Evolutionary conservation across 345 rosid species (phyloP).

Genomic region (Streptanthus diversifolius): DNA sequence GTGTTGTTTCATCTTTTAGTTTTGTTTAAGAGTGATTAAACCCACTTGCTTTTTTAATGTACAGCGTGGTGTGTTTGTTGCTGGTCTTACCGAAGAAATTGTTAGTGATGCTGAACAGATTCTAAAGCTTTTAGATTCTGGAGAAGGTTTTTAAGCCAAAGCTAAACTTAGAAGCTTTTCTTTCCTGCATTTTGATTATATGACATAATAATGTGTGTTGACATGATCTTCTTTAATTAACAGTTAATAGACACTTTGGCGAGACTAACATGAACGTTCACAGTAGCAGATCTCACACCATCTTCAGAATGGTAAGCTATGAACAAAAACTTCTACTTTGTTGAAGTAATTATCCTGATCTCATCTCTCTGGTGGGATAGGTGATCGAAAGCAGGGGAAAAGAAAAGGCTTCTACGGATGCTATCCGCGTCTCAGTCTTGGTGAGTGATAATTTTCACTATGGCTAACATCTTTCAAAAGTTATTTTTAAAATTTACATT

Average conservation of each 20-base stretch:
- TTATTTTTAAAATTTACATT: not conserved
- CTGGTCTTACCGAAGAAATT: slow-evolving; percentile 84
- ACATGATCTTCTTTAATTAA: slow-evolving; percentile 3
- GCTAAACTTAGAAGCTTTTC: not conserved
- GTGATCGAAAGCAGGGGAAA: slow-evolving; percentile 90
- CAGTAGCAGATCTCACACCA: slow-evolving; percentile 97
- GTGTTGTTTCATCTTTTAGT: slow-evolving; percentile 3
- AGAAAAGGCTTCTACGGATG: slow-evolving; percentile 48
- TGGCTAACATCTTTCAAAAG: not conserved
- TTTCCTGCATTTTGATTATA: not conserved
- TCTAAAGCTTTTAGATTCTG: slow-evolving; percentile 67
- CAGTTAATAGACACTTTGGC: slow-evolving; percentile 89
- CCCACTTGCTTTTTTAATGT: slow-evolving; percentile 18
- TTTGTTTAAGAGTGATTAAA: slow-evolving; percentile 1
- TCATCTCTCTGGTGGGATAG: slow-evolving; percentile 38
- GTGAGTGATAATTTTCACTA: slow-evolving; percentile 39
- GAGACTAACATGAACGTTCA: slow-evolving; percentile 95
- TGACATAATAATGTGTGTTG: not conserved
- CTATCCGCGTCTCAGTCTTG: slow-evolving; percentile 84
- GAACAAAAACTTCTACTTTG: not conserved
- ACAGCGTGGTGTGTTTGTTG: slow-evolving; percentile 85
- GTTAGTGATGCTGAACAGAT: slow-evolving; percentile 82
- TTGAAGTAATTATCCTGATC: not conserved
- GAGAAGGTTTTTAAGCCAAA: slow-evolving; percentile 67
- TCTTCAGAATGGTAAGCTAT: slow-evolving; percentile 80